A percentile compares a stretch with the other conserved stretches of the same genome.
These are phyloP conservation scores for Lasiodiplodia theobromae DNA, from an alignment of 2,329 filamentous ascomycete species.

Conservation along the genomic window DNA sequence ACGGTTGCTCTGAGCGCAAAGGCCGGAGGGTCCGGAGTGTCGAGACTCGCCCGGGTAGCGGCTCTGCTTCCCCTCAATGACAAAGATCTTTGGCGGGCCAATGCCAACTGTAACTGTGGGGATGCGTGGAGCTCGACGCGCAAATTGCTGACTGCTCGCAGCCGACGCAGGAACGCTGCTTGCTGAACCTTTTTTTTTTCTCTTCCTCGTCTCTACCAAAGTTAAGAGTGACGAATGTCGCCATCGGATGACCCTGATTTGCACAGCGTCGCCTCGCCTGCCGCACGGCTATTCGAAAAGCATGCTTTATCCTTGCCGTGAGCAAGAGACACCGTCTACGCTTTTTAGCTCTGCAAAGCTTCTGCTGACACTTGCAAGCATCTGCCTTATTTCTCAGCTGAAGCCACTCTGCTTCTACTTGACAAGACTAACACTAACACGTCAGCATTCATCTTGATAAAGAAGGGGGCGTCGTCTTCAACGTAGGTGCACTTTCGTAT, in stretches of 20 bases:
- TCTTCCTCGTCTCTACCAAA: neutral
- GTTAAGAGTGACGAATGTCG: conserved; percentile 8
- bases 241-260: conserved; percentile 13
- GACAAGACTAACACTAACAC: neutral
- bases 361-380: neutral
- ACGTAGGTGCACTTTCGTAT: conserved; percentile 3
- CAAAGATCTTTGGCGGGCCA: conserved; percentile 17
- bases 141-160: conserved; percentile 8
- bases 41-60: conserved; percentile 9
- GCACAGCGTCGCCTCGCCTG: conserved; percentile 8
- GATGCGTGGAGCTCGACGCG: conserved; percentile 14
- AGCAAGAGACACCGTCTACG: neutral
- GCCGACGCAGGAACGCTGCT: conserved; percentile 10
- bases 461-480: neutral
- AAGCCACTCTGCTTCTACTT: neutral
- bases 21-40: conserved; percentile 12
- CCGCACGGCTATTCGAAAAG: neutral
- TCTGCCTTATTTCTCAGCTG: neutral
- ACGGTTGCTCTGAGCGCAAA: conserved; percentile 19
- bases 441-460: neutral
- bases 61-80: conserved; percentile 18
- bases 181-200: conserved; percentile 3
- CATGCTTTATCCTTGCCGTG: neutral
- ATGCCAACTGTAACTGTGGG: conserved; percentile 13
- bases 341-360: neutral